Conservation (phyloP, 495 filamentous ascomycete species). For the Entonaema liquescens region DNA sequence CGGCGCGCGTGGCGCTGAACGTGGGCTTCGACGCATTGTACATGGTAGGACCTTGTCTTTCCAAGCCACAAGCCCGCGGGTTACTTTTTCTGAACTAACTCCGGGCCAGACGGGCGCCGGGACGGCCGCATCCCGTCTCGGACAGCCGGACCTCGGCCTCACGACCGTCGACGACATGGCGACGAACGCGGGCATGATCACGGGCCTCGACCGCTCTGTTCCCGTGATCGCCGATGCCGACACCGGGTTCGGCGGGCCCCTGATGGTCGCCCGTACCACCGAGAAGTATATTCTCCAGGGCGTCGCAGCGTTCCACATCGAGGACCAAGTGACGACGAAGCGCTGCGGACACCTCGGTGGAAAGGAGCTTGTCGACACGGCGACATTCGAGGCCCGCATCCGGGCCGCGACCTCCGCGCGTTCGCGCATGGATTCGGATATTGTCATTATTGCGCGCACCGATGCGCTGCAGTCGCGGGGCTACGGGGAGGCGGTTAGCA, state of each 20-base stretch:
- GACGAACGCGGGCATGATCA: slow-evolving; percentile 71
- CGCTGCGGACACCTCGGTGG: slow-evolving; percentile 69
- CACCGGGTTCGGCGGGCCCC: slow-evolving; percentile 68
- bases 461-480: slow-evolving; percentile 71
- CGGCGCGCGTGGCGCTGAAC: slow-evolving; percentile 68
- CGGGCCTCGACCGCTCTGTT: slow-evolving; percentile 64
- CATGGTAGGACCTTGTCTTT: slow-evolving; percentile 59
- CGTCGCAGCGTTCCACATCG: slow-evolving; percentile 76
- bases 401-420: slow-evolving; percentile 51
- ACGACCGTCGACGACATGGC: slow-evolving; percentile 71
- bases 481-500: slow-evolving; percentile 66
- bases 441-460: slow-evolving; percentile 75
- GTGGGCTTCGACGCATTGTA: slow-evolving; percentile 71
- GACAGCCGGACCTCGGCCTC: slow-evolving; percentile 73
- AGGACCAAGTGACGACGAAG: slow-evolving; percentile 75
- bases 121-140: slow-evolving; percentile 68
- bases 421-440: slow-evolving; percentile 58
- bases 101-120: slow-evolving; percentile 68
- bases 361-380: slow-evolving; percentile 66
- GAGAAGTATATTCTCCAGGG: slow-evolving; percentile 70
- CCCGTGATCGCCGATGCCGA: slow-evolving; percentile 77
- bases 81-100: slow-evolving; percentile 4
- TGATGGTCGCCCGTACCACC: slow-evolving; percentile 69
- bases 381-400: slow-evolving; percentile 66
- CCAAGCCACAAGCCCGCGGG: neutral